Evolutionary conservation across 768 basidiomycete species (phyloP).

Genomic region (Mycena maculata): DNA sequence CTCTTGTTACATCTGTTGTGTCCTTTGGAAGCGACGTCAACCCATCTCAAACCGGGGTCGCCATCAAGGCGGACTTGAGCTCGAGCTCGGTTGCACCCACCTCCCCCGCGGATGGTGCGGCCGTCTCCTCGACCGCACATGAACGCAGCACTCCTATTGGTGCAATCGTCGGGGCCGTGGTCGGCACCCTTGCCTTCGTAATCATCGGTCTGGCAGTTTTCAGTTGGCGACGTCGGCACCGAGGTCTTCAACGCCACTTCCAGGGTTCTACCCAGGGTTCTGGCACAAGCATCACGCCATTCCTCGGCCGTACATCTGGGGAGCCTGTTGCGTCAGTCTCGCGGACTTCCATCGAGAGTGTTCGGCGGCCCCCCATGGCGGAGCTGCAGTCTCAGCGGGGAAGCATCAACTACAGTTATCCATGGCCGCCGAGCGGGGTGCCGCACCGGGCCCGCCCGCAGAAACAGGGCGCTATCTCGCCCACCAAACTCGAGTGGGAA

Average conservation of each 20-base stretch:
- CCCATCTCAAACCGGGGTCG: background rate
- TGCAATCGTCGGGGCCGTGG: constrained; percentile 8
- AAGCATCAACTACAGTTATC: background rate
- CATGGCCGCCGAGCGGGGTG: background rate
- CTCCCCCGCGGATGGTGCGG: background rate
- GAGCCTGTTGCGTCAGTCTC: background rate
- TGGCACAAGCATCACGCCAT: constrained; percentile 3
- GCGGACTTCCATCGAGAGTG: background rate
- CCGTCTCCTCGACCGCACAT: background rate
- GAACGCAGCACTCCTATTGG: background rate
- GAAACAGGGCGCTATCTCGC: background rate
- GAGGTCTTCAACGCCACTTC: background rate
- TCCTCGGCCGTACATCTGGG: background rate
- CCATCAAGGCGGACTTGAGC: background rate
- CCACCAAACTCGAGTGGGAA: constrained; percentile 14
- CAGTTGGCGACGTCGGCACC: constrained; percentile 1
- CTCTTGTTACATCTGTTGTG: background rate
- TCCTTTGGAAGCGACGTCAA: background rate
- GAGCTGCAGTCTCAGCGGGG: constrained; percentile 1
- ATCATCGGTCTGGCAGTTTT: background rate
- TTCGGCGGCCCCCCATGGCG: background rate
- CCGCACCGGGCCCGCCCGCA: background rate
- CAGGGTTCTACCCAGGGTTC: too few species aligned
- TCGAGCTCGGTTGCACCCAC: background rate
- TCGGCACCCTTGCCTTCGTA: background rate